phyloP scores from a whole-genome alignment of 371 early-diverging fungal genomes.

The Quaeritorhiza haematococci region DNA sequence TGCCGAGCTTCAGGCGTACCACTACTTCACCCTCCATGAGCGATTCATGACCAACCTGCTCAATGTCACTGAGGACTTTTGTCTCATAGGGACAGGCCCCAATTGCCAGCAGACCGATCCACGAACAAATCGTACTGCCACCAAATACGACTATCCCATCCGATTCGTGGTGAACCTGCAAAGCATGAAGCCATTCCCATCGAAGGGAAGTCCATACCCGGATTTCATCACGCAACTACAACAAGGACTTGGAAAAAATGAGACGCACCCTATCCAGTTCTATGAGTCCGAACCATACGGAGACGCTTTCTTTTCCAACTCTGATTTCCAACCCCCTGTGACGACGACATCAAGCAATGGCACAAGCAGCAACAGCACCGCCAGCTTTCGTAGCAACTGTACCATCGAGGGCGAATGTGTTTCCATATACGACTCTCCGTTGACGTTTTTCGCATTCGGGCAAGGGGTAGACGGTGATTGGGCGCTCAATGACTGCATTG shows the following conservation, averaged over 20 bases:
- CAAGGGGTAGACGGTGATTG: constrained; percentile 17
- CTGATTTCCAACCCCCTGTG: constrained; percentile 1
- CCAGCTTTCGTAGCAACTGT: constrained; percentile 8
- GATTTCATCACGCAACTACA: constrained; percentile 21
- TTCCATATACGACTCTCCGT: not conserved
- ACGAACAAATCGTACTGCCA: constrained; percentile 12
- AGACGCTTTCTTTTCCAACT: constrained; percentile 21
- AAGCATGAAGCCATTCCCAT: constrained; percentile 1
- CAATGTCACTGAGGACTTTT: constrained; percentile 6
- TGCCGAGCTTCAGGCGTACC: constrained; percentile 24
- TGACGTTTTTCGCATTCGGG: constrained; percentile 20
- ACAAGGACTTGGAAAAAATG: constrained; percentile 22
- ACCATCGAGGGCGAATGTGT: constrained; percentile 12
- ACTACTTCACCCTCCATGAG: constrained; percentile 14
- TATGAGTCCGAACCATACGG: constrained; percentile 8
- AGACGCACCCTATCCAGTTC: constrained; percentile 14
- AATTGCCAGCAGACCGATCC: constrained; percentile 22
- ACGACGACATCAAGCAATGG: not conserved
- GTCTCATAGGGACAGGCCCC: constrained; percentile 19
- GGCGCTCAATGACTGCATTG: constrained; percentile 23
- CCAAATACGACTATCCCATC: constrained; percentile 14
- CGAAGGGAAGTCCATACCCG: not conserved
- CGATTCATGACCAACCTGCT: constrained; percentile 16
- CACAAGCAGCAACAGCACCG: not conserved
- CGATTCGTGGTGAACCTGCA: constrained; percentile 19